Evolutionary conservation across 768 basidiomycete genomes (phyloP), one percentile per base, ranked within the genome.

Genomic region (Termitomyces sp.): DNA sequence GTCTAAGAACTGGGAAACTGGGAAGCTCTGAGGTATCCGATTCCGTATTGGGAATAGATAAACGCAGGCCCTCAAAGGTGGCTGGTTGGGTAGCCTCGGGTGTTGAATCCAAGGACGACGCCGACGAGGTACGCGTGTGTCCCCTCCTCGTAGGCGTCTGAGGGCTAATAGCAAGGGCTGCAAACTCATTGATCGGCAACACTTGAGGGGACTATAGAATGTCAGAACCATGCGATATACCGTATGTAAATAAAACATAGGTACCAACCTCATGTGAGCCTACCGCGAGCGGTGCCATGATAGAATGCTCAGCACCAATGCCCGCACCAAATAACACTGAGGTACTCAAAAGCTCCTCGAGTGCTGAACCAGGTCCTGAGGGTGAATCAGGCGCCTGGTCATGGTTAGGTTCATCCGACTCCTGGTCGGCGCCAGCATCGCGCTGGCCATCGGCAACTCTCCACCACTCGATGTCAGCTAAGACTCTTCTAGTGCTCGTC

Each of bases 391-490:
- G 47, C 14, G 47, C 53, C 66, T 69, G 70, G 68, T 76, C 77
- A 64, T 69, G 71, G 62, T 73, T 76, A 56, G 57, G 68, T 62
- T 76, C 76, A 65, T 78, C 76, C 65, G 67, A 63, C 65, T 76
- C 77, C 68, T 71, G 72, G 66, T 80, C 79, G 63, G 68, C 71
- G 66, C 72, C 74, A 50, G 66, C 62, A 63, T 79, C 77, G 72
- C 77, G 80, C 74, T 93, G 89, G 62, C 87, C 86, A 59, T 86
- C 88, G 61, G 81, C 75, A 63, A 92, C 89, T 65, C 79, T 82
- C 90, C 90, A 92, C 90, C 91, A 93, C 70, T 91, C 90, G 67
- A 93, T 87, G 76, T 93, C 91, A 34, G 88, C 90, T 60, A 93
- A 80, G 64, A 93, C 88, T 64, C 89, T 81, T 68, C 91, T 81